Evolutionary conservation across 148 eudicot genomes (phyloP), one percentile per base, ranked within the genome.

Genomic region (Vaccinium macrocarpon): DNA sequence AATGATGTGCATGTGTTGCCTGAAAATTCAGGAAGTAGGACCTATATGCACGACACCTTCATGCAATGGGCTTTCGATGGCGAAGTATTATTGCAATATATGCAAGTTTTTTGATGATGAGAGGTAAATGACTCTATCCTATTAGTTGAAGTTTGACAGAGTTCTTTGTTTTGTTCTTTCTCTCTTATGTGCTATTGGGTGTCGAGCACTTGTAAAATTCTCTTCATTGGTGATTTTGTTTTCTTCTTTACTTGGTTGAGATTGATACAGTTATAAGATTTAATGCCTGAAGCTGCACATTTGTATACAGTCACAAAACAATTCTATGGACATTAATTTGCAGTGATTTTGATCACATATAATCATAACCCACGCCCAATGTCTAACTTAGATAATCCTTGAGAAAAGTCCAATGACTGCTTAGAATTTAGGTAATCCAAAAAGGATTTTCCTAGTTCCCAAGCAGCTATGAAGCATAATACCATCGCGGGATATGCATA

Each of bases 81-180:
- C 99, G 32, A 93, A 93, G 76, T 93, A 96, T 89, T 93, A 93
- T 81, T 96, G 99, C 87, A 90, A 84, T 80, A 94, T 94, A 74
- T 96, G 99, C 93, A 96, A 94, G 85, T 94, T 96, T 85, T 96
- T 96, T 90, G 99, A 96, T 85, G 99, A 96, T 84, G 99, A 96
- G 84, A 89, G 99, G 98, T 94, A 73, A 25, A 51, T 46, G 35
- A 42, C 19, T 5, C 56, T 79, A 25, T 79, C 66, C 42, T 53
- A 56, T 56, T 56, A 9, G 14, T 79, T 19, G 80, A 49, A 49
- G 9, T 68, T 13, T 11, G 21, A 27, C 3, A 53, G 48, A 78
- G 59, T 29, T 78, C 13, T 29, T 25, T 78, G 23, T 55, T 78
- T 78, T 32, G 80, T 76, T n/a, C 73, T 18, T 8, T 50, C 57